These are phyloP conservation scores for Fistulinella prunicolor DNA, from an alignment of 768 basidiomycete species.

Conservation along the genomic window DNA sequence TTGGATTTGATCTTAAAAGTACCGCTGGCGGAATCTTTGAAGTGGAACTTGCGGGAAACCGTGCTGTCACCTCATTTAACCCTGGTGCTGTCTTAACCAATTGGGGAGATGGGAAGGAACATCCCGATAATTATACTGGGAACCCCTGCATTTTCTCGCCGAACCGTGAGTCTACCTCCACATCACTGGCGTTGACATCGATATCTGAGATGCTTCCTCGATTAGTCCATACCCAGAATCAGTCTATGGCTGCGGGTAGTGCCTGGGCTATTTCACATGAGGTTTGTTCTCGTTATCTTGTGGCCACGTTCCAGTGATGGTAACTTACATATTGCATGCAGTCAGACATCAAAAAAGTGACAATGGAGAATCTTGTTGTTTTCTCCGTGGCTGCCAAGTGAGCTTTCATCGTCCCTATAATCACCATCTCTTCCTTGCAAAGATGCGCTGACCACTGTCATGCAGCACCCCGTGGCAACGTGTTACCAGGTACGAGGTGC, in stretches of 20 bases:
- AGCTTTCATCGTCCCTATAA: background rate
- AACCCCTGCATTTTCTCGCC: conserved; percentile 1
- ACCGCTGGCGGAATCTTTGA: background rate
- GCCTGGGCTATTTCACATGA: conserved; percentile 9
- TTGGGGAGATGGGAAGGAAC: conserved; percentile 2
- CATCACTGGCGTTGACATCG: background rate
- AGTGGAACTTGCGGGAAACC: conserved; percentile 7
- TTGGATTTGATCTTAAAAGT: background rate
- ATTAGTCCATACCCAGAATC: conserved; percentile 15
- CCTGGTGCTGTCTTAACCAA: fast-evolving
- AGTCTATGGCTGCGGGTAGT: conserved; percentile 8
- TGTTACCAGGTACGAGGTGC: background rate
- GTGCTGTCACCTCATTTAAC: background rate
- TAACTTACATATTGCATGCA: background rate
- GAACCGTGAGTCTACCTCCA: conserved; percentile 11
- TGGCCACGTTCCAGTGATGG: background rate
- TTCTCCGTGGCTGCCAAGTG: background rate
- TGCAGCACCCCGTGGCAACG: conserved; percentile 14
- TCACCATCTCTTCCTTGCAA: background rate
- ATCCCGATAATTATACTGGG: background rate
- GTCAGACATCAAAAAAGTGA: background rate
- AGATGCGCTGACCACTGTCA: background rate
- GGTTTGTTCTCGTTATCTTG: conserved; percentile 4
- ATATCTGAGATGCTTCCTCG: background rate
- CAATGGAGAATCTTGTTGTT: background rate